Evolutionary conservation across 495 filamentous ascomycete species (phyloP).

Genomic region (Friedmanniomyces simplex): DNA sequence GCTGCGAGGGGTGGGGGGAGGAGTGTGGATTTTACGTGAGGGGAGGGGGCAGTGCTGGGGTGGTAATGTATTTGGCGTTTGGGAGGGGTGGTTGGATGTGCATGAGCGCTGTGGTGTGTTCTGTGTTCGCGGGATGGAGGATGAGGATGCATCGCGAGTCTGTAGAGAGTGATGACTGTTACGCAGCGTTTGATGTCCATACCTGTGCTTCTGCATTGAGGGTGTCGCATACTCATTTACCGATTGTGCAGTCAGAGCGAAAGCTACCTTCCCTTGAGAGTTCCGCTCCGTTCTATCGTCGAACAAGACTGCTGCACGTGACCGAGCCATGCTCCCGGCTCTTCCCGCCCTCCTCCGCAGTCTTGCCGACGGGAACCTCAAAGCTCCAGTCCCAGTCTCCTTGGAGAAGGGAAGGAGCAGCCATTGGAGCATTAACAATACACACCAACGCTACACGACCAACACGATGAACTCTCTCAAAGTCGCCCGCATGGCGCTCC

Average conservation of each 20-base stretch:
- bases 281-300: too few relatives aligned
- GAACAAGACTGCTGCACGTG: not conserved
- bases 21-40: not conserved
- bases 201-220: not conserved
- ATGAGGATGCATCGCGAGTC: not conserved
- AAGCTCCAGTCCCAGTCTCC: constrained; percentile 3
- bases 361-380: not conserved
- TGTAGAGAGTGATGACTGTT: not conserved
- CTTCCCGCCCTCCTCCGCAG: not conserved
- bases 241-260: too few relatives aligned
- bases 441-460: constrained; percentile 4
- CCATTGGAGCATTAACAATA: constrained; percentile 29
- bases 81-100: too few relatives aligned
- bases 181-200: not conserved
- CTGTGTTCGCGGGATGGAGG: not conserved
- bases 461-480: constrained; percentile 78
- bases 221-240: not conserved
- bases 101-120: not conserved
- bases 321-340: not conserved
- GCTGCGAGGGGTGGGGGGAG: constrained; percentile 10
- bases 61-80: too few relatives aligned
- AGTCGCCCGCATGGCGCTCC: constrained; percentile 74
- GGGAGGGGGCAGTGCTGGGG: not conserved
- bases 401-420: constrained; percentile 1
- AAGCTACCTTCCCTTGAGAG: too few relatives aligned